These are phyloP conservation scores for Colletotrichum sp. DNA, from an alignment of 2,329 filamentous ascomycete genomes.

Conservation along the genomic window DNA sequence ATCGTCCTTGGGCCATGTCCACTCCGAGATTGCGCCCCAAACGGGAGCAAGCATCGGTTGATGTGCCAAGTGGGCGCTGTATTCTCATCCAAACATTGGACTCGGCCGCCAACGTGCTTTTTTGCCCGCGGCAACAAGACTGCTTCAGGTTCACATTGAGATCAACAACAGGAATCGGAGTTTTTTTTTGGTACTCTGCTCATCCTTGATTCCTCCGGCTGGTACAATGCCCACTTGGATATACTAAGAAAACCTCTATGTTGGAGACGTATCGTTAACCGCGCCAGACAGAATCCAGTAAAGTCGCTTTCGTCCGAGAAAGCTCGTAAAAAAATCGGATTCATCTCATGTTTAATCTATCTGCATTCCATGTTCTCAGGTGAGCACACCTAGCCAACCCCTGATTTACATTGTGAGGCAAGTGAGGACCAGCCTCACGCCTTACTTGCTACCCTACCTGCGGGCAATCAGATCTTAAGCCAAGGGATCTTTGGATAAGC, in stretches of 20 bases:
- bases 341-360: slow-evolving; percentile 1
- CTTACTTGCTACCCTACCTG: background rate
- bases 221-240: background rate
- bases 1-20: background rate
- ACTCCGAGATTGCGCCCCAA: slow-evolving; percentile 13
- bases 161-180: background rate
- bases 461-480: background rate
- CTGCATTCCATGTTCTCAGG: background rate
- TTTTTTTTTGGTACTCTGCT: background rate
- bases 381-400: background rate
- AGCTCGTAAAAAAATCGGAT: background rate
- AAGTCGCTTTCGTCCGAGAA: background rate
- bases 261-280: background rate
- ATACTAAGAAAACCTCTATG: background rate
- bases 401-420: slow-evolving; percentile 14
- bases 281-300: background rate
- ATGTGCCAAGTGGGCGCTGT: background rate
- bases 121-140: background rate
- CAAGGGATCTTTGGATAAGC: background rate
- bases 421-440: background rate
- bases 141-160: background rate
- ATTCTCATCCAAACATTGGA: background rate
- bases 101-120: background rate
- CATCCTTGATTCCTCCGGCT: background rate
- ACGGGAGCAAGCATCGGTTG: background rate